phyloP scores from a whole-genome alignment of 176 grass and related monocot species.

The Ampelocalamus luodianensis region DNA sequence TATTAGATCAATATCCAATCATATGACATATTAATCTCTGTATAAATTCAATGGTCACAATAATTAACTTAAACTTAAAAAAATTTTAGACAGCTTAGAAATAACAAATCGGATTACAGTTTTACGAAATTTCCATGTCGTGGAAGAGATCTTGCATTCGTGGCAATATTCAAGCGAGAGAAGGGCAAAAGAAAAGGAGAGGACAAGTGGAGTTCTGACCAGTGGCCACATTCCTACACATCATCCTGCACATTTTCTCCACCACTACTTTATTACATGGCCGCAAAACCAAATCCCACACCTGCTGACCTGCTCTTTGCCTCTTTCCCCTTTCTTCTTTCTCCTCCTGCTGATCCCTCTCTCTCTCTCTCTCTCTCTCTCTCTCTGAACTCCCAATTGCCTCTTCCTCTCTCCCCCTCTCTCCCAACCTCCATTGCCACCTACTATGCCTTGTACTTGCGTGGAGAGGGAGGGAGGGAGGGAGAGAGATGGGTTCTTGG shows the following conservation, averaged over 20 bases:
- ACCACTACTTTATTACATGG: neutral
- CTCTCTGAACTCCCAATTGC: constrained; percentile 29
- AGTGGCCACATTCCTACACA: constrained; percentile 26
- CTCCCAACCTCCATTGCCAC: constrained; percentile 9
- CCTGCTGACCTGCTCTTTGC: no score
- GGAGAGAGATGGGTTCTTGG: constrained; percentile 36
- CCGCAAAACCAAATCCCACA: constrained; percentile 33
- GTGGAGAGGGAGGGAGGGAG: neutral
- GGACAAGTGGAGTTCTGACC: constrained; percentile 17
- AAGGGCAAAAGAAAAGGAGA: neutral
- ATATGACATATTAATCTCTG: no score
- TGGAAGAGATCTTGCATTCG: neutral
- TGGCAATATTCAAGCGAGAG: neutral
- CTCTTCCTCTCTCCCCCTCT: constrained; percentile 12
- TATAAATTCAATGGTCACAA: no score
- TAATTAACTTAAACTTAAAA: no score
- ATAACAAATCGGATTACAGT: no score
- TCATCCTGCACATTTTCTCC: constrained; percentile 23
- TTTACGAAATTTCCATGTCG: no score
- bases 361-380: no score
- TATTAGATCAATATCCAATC: no score
- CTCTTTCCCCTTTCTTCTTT: constrained; percentile 30
- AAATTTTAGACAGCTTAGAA: no score
- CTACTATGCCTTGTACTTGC: constrained; percentile 3
- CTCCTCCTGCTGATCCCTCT: no score